Evolutionary conservation across 2,329 filamentous ascomycete species (phyloP).

Genomic region (Fusarium paranaense): DNA sequence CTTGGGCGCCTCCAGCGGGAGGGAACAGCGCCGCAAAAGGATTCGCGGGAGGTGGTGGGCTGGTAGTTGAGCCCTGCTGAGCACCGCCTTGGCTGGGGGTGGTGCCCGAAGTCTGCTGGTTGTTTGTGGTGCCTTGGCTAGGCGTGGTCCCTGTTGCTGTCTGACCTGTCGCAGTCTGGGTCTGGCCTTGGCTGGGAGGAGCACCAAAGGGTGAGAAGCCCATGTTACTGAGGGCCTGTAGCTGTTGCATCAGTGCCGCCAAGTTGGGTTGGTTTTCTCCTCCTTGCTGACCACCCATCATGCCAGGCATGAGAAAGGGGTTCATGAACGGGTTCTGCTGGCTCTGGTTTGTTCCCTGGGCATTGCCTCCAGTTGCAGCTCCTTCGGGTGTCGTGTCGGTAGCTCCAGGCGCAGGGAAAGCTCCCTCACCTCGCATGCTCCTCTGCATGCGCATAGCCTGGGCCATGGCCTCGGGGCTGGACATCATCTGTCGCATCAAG

Average conservation of each 20-base stretch:
- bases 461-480: slow-evolving; percentile 85
- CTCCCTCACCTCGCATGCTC: slow-evolving; percentile 68
- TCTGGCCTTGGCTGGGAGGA: slow-evolving; percentile 15
- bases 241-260: slow-evolving; percentile 42
- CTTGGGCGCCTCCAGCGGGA: slow-evolving; percentile 42
- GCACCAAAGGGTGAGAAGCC: slow-evolving; percentile 52
- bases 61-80: slow-evolving; percentile 45
- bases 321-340: slow-evolving; percentile 59
- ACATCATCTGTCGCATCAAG: slow-evolving; percentile 91
- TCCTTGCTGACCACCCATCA: slow-evolving; percentile 32
- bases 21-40: slow-evolving; percentile 76
- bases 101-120: slow-evolving; percentile 39
- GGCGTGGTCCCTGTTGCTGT: slow-evolving; percentile 45
- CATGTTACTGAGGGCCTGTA: slow-evolving; percentile 44
- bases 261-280: slow-evolving; percentile 26
- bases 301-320: slow-evolving; percentile 46
- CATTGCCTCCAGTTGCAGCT: slow-evolving; percentile 47
- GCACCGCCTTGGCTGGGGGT: slow-evolving; percentile 21
- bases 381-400: slow-evolving; percentile 84
- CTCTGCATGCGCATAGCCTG: slow-evolving; percentile 87
- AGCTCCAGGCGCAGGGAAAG: slow-evolving; percentile 90
- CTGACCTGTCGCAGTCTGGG: slow-evolving; percentile 44
- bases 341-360: slow-evolving; percentile 46
- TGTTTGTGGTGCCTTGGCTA: slow-evolving; percentile 40
- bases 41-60: slow-evolving; percentile 63